Percentiles rank a stretch among this genome's conserved stretches.
Evolutionary conservation across 345 rosid genomes (phyloP).

Genomic region (Eucalyptus victrix): DNA sequence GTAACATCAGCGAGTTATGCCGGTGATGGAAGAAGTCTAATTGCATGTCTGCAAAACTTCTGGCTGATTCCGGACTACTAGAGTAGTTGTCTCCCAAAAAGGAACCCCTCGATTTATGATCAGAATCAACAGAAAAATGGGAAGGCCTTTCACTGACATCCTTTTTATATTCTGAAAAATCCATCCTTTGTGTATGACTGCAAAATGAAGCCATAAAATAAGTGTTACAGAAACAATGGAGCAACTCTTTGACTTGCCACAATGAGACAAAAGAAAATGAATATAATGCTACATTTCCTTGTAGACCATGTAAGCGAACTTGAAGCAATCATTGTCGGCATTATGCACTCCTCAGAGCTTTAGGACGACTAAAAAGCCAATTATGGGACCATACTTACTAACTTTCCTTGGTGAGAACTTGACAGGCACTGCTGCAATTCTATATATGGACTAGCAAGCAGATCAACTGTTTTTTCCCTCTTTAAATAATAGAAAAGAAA

Average conservation of each 20-base stretch:
- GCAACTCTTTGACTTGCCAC: slow-evolving; percentile 2
- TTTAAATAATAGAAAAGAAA: background rate
- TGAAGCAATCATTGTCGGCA: background rate
- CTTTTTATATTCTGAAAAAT: slow-evolving; percentile 20
- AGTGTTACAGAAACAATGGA: slow-evolving; percentile 15
- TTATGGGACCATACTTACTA: background rate
- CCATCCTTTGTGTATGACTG: slow-evolving; percentile 31
- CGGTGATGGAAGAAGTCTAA: slow-evolving; percentile 61
- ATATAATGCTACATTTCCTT: background rate
- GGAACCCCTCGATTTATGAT: slow-evolving; percentile 5
- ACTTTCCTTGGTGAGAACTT: background rate
- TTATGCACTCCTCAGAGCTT: background rate
- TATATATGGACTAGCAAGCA: background rate
- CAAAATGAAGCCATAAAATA: slow-evolving; percentile 42
- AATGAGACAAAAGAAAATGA: background rate
- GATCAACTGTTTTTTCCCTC: background rate
- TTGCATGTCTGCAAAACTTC: slow-evolving; percentile 58
- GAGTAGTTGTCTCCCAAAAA: slow-evolving; percentile 21
- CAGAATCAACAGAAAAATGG: slow-evolving; percentile 16
- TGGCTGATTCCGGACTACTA: slow-evolving; percentile 24
- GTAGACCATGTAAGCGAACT: background rate
- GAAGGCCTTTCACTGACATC: slow-evolving; percentile 19
- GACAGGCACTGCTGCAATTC: background rate
- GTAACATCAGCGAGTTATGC: slow-evolving; percentile 67
- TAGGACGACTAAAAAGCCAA: background rate